These are phyloP conservation scores for Seiridium unicorne DNA, from an alignment of 2,329 filamentous ascomycete genomes.

Conservation along the genomic window DNA sequence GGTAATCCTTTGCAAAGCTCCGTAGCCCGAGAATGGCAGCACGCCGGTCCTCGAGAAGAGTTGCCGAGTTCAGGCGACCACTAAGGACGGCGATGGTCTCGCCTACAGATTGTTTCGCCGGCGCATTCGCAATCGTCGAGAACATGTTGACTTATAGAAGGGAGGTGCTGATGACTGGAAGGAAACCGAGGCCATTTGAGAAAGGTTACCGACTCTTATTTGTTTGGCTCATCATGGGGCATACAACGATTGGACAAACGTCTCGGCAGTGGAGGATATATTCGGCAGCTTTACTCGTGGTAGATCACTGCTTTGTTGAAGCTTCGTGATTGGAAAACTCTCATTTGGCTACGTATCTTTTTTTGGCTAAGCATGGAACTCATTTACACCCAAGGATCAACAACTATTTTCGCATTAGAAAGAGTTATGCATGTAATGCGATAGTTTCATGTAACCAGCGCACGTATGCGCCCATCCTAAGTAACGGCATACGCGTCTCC, in stretches of 20 bases:
- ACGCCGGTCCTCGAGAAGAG: constrained; percentile 88
- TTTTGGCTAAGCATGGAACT: too few species aligned
- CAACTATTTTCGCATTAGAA: too few species aligned
- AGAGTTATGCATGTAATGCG: too few species aligned
- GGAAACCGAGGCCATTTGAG: constrained; percentile 27
- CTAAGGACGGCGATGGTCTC: constrained; percentile 92
- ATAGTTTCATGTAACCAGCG: too few species aligned
- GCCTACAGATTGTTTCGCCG: constrained; percentile 92
- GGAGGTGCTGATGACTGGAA: constrained; percentile 15
- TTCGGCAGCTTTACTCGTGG: background rate
- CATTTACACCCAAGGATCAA: too few species aligned
- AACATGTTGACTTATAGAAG: constrained; percentile 52
- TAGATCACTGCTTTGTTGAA: too few species aligned
- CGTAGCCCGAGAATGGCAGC: constrained; percentile 89
- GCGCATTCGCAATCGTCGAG: constrained; percentile 63
- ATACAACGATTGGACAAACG: too few species aligned
- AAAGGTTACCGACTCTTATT: constrained; percentile 18
- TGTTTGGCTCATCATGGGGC: constrained; percentile 17
- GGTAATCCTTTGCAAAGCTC: constrained; percentile 95
- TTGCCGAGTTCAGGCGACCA: constrained; percentile 82
- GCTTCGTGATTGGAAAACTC: too few species aligned
- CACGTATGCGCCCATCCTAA: too few species aligned
- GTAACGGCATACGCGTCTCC: too few species aligned
- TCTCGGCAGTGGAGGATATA: background rate
- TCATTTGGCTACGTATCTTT: background rate